These are phyloP conservation scores for Phytopythium oedochilum DNA, from an alignment of 352 stramenopile species.

Conservation along the genomic window DNA sequence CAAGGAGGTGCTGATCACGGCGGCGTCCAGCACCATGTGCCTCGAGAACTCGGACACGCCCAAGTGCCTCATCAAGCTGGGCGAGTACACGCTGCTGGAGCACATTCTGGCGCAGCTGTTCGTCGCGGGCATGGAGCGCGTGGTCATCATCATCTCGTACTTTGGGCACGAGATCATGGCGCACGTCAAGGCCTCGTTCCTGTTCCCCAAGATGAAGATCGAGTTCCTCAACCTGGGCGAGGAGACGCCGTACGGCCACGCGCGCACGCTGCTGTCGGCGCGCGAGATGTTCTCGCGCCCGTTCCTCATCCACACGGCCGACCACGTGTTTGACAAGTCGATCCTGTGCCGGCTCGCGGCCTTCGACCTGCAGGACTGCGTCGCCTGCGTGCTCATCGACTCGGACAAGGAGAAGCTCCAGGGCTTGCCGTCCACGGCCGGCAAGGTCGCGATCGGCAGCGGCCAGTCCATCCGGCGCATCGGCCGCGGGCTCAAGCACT, in stretches of 20 bases:
- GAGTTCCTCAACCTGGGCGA: constrained; percentile 84
- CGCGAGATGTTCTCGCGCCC: constrained; percentile 75
- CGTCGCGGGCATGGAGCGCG: constrained; percentile 73
- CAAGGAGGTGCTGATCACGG: constrained; percentile 76
- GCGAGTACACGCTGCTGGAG: constrained; percentile 76
- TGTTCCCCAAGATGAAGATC: constrained; percentile 75
- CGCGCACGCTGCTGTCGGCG: constrained; percentile 67
- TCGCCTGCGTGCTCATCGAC: constrained; percentile 76
- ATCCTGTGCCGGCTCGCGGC: constrained; percentile 64
- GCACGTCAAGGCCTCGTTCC: constrained; percentile 67
- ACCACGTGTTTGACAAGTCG: constrained; percentile 81
- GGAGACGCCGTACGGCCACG: constrained; percentile 67
- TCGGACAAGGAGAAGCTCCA: constrained; percentile 53
- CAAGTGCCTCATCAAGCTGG: constrained; percentile 74
- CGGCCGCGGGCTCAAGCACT: constrained; percentile 59
- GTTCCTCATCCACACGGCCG: constrained; percentile 83
- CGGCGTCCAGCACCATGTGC: constrained; percentile 74
- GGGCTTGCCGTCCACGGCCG: constrained; percentile 55
- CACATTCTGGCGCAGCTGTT: constrained; percentile 80
- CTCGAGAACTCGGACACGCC: constrained; percentile 72
- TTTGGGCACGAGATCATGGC: constrained; percentile 79
- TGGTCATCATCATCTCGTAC: constrained; percentile 84
- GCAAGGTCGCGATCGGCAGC: constrained; percentile 58
- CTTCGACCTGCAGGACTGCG: constrained; percentile 66
- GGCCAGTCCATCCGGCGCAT: constrained; percentile 59